Evolutionary conservation across 768 basidiomycete species (phyloP).

Genomic region (Cystobasidium ongulense): DNA sequence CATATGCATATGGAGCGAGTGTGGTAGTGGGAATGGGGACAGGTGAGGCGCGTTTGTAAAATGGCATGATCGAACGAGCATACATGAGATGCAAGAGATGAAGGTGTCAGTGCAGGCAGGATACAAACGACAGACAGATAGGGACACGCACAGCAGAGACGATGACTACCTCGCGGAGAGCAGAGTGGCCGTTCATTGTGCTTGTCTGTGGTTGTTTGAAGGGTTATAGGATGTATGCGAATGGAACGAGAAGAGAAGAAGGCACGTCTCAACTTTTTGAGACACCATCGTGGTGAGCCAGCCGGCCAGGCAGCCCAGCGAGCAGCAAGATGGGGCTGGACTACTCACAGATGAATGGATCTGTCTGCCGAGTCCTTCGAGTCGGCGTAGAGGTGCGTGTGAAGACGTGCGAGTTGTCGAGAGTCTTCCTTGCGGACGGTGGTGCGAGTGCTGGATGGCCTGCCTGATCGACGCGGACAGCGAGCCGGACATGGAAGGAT

Average conservation of each 20-base stretch:
- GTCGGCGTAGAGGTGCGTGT: not conserved
- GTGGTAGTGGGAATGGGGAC: not conserved
- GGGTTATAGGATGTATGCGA: not conserved
- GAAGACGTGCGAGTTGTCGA: not conserved
- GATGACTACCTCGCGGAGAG: slow-evolving; percentile 28
- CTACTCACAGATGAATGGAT: not conserved
- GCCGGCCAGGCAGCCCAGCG: not conserved
- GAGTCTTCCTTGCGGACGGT: not conserved
- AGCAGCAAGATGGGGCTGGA: not conserved
- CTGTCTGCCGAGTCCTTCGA: not conserved
- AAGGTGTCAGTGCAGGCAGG: not conserved
- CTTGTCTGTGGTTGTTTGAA: not conserved
- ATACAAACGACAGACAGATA: not conserved
- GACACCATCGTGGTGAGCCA: not conserved
- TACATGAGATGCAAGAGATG: not conserved
- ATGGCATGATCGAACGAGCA: not conserved
- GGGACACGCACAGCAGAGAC: slow-evolving; percentile 15
- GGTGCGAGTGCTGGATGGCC: not conserved
- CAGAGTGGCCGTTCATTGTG: not conserved
- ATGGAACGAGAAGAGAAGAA: not conserved
- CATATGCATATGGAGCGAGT: not conserved
- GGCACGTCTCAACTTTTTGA: slow-evolving; percentile 4
- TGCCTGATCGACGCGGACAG: not conserved
- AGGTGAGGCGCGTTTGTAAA: not conserved
- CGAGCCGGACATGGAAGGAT: not conserved